phyloP scores from a whole-genome alignment of 129 eudicot species.

The Chrysanthemum makinoi region DNA sequence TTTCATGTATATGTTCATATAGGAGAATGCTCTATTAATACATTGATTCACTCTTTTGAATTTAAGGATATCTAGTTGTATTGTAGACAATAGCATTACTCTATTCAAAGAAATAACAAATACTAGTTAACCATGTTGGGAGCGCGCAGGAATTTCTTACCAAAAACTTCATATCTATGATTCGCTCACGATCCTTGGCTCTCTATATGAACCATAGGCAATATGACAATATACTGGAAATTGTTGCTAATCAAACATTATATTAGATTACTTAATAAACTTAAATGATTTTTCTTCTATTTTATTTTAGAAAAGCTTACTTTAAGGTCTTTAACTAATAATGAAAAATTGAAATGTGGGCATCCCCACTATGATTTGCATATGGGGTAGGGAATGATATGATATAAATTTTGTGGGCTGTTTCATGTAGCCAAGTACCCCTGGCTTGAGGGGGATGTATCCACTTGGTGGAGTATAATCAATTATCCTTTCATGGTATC shows the following conservation, averaged over 20 bases:
- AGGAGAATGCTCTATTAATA: too few relatives aligned
- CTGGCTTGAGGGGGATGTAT: constrained; percentile 16
- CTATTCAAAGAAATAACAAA: too few relatives aligned
- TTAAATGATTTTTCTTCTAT: background rate
- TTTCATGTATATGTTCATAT: too few relatives aligned
- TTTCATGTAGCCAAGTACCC: constrained; percentile 5
- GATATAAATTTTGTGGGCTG: constrained; percentile 1
- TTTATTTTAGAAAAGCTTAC: background rate
- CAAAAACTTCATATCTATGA: too few relatives aligned
- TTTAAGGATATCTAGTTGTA: too few relatives aligned
- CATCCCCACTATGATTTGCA: constrained; percentile 14
- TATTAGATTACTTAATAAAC: background rate
- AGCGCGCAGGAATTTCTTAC: too few relatives aligned
- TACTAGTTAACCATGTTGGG: too few relatives aligned
- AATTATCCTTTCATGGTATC: constrained; percentile 3
- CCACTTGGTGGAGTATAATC: constrained; percentile 13
- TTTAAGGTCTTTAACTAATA: background rate
- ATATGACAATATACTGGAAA: background rate
- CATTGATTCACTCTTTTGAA: too few relatives aligned
- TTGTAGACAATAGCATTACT: too few relatives aligned
- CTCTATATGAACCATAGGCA: too few relatives aligned
- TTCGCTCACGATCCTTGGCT: too few relatives aligned
- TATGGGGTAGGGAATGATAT: constrained; percentile 13
- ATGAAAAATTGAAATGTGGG: background rate
- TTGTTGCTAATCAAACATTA: background rate